Evolutionary conservation across 2,329 filamentous ascomycete species (phyloP), one percentile per base, ranked within the genome.

Genomic region (Fusarium azukiicola): DNA sequence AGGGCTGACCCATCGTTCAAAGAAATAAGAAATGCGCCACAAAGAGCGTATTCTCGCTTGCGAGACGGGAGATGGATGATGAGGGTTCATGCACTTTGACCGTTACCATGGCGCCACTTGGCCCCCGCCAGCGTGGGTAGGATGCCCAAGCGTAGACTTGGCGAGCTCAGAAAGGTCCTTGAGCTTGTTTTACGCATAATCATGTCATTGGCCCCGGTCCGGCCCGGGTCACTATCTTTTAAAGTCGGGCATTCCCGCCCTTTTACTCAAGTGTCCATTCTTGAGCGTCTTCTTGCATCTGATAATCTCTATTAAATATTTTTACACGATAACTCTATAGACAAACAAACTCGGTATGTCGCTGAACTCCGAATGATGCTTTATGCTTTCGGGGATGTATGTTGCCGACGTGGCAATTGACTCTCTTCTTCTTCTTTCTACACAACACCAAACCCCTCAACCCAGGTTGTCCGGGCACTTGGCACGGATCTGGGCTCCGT

Each of bases 401-500:
- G 40, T 64, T 40, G 54, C 54, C 54, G 54, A 58, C 54, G 54
- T 58, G 54, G 36, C 54, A 64, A 27, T 46, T 64, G 58, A 32
- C 38, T n/a, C 58, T 46, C 42, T 19, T 66, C 58, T 38, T 46
- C 58, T 40, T 44, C n/a, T 23, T 63, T 32, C 27, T 32, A 32
- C 27, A 32, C 27, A 32, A 32, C 27, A 32, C 27, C 10, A 23
- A 27, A 63, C 58, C 40, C 19, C 44, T 66, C 42, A 79, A 4
- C 67, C 73, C 44, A 84, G 67, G 11, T 83, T 83, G 2, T 81
- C 61, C 0, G 81, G 82, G 21, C 52, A 76, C 69, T 72, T 84
- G 21, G 72, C 73, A 3, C 83, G 77, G 21, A 84, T 83, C 66
- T 76, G 79, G 0, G 82, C 72, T 3, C 83, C 83, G 9, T 75